Conservation (phyloP, 139 green algal species). For the Marvania coccoides region DNA sequence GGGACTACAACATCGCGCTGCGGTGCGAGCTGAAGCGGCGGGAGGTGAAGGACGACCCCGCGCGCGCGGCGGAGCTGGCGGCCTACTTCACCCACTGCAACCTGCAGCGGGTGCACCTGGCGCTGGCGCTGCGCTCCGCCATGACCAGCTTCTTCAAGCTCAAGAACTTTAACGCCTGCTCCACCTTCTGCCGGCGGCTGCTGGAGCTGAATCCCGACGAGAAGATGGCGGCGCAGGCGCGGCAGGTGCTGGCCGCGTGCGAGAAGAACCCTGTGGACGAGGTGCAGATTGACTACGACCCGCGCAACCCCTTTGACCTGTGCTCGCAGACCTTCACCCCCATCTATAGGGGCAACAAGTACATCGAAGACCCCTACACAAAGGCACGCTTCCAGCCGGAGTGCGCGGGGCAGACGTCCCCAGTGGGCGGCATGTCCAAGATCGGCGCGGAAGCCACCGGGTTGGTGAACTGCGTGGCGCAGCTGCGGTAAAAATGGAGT, state of each 20-base stretch:
- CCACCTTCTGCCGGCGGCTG: constrained; percentile 86
- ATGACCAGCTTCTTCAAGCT: constrained; percentile 97
- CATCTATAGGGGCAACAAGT: constrained; percentile 81
- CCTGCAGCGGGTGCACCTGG: constrained; percentile 78
- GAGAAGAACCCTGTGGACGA: constrained; percentile 85
- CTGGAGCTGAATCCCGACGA: constrained; percentile 87
- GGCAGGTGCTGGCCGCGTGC: constrained; percentile 87
- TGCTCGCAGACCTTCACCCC: constrained; percentile 89
- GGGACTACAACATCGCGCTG: constrained; percentile 90
- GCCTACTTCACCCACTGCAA: constrained; percentile 99
- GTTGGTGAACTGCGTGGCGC: constrained; percentile 45
- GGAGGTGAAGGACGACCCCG: constrained; percentile 61
- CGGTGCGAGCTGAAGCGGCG: constrained; percentile 88
- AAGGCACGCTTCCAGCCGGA: constrained; percentile 79
- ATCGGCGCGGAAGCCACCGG: constrained; percentile 84
- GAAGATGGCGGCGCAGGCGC: constrained; percentile 74
- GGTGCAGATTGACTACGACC: constrained; percentile 87
- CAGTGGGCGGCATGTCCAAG: constrained; percentile 76
- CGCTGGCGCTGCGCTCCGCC: constrained; percentile 77
- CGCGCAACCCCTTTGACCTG: constrained; percentile 97
- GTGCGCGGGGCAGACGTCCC: constrained; percentile 72
- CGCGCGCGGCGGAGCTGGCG: constrained; percentile 82
- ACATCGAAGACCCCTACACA: constrained; percentile 78
- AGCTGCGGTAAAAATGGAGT: constrained; percentile 3
- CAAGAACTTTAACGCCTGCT: constrained; percentile 83